Conservation (phyloP, 2,329 filamentous ascomycete species). For the Cryoendolithus antarcticus region DNA sequence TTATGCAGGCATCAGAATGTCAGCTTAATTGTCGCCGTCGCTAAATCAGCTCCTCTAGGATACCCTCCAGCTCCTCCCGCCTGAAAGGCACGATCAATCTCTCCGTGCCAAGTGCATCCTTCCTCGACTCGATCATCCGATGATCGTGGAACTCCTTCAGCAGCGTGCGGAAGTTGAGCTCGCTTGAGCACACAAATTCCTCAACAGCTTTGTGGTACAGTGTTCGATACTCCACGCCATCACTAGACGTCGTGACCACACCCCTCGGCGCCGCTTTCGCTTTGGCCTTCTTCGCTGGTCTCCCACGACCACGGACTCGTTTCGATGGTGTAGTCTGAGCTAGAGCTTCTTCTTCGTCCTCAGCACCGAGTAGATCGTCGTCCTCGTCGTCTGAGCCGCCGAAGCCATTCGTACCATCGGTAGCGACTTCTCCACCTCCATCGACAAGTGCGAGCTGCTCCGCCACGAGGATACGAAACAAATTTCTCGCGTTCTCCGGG, state of each 20-base stretch:
- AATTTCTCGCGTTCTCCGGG: slow-evolving; percentile 78
- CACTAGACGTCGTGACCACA: slow-evolving; percentile 2
- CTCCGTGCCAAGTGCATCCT: slow-evolving; percentile 76
- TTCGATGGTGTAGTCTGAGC: slow-evolving; percentile 16
- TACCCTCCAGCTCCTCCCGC: slow-evolving; percentile 76
- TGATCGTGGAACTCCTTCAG: slow-evolving; percentile 98
- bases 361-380: slow-evolving; percentile 16
- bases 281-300: slow-evolving; percentile 12
- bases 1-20: too few species aligned
- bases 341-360: slow-evolving; percentile 20
- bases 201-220: slow-evolving; percentile 92
- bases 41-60: slow-evolving; percentile 59
- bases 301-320: slow-evolving; percentile 11
- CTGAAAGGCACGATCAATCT: slow-evolving; percentile 73
- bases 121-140: slow-evolving; percentile 85
- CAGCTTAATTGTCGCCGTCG: too few species aligned
- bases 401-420: slow-evolving; percentile 9
- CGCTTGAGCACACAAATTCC: slow-evolving; percentile 92
- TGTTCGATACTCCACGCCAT: slow-evolving; percentile 77
- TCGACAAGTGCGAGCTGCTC: slow-evolving; percentile 60
- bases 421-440: slow-evolving; percentile 39
- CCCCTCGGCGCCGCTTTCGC: slow-evolving; percentile 1
- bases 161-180: slow-evolving; percentile 88
- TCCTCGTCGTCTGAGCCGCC: slow-evolving; percentile 21
- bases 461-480: slow-evolving; percentile 74